Base-by-base conservation (phyloP, 371 early-diverging fungal genomes). In the Zopfochytrium polystomum region DNA sequence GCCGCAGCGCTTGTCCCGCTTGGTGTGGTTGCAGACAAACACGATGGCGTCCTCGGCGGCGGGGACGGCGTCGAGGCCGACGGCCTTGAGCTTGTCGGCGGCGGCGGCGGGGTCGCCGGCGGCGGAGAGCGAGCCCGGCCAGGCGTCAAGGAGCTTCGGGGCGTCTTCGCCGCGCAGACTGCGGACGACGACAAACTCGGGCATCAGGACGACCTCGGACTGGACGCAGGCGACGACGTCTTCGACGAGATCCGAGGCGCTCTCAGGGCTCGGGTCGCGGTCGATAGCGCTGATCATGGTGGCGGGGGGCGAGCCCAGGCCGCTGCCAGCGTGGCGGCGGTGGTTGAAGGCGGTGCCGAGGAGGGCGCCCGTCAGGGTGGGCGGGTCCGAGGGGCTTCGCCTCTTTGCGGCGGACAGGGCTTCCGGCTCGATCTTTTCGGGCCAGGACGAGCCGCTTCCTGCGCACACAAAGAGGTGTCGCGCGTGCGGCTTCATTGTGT, bases 1-100 rank as follows among this genome's bases (percentile, higher is more conserved):
- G 29, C 90, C 89, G 65, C 91, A 91, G 1, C 89, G 81, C 73
- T 88, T 89, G 66, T 91, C 91, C 45, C 91, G 77, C 54, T 81
- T 82, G 55, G 79, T 78, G 71, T 91, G 91, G 6, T 87, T 85
- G 67, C 91, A 91, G 29, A 91, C 86, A 62, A 91, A 70, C 6
- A 91, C 75, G 57, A 80, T 58, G 11, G 77, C 78, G 42, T 68
- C 62, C 29, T 51, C 35, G 11, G 25, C 33, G n/a, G 32, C 31
- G 27, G 51, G 31, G 34, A 58, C 46, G 27, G 30, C 22, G 18
- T 62, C 7, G 5, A 43, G 46, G 42, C 57, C 50, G 7, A 47
- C 47, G 29, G n/a, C 15, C 25, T 55, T 52, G 18, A 61, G 43
- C 13, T 35, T 29, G 20, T 33, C 18, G 6, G 34, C 35, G 18